Evolutionary conservation across 306 rosid genomes (phyloP).

Genomic region (Prosopis cineraria): DNA sequence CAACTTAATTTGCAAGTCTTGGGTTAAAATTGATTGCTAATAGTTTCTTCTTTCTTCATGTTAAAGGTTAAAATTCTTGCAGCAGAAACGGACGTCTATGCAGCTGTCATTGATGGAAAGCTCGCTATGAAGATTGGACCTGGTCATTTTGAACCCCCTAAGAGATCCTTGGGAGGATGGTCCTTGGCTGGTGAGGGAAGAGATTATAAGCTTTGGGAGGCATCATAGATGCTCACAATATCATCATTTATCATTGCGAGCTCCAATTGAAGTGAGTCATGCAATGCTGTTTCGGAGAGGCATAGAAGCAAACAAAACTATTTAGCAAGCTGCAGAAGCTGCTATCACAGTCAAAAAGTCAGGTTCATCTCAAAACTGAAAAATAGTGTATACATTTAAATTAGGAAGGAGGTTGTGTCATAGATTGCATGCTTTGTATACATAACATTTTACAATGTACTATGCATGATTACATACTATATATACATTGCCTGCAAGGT

Average conservation of each 20-base stretch:
- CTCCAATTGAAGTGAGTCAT: constrained; percentile 29
- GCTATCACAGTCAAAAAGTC: neutral
- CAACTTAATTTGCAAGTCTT: neutral
- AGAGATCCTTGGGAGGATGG: constrained; percentile 51
- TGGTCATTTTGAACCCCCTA: constrained; percentile 73
- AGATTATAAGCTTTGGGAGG: constrained; percentile 83
- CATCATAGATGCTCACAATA: constrained; percentile 24
- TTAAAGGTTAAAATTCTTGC: constrained; percentile 58
- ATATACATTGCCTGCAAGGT: neutral
- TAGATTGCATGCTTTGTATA: neutral
- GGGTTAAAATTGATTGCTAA: constrained; percentile 3
- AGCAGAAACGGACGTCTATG: constrained; percentile 78
- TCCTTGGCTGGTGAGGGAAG: constrained; percentile 57
- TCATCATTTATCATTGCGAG: constrained; percentile 13
- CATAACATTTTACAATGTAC: neutral
- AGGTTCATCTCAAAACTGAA: constrained; percentile 1
- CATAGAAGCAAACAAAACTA: neutral
- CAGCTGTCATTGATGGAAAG: constrained; percentile 65
- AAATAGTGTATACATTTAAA: neutral
- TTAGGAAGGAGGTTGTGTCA: neutral
- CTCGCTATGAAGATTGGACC: constrained; percentile 86
- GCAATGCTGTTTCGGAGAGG: constrained; percentile 3
- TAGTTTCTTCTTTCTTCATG: constrained; percentile 26
- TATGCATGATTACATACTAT: neutral
- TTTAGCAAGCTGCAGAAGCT: neutral